Conservation (phyloP, 139 green algal genomes). For the Volvox reticuliferus region DNA sequence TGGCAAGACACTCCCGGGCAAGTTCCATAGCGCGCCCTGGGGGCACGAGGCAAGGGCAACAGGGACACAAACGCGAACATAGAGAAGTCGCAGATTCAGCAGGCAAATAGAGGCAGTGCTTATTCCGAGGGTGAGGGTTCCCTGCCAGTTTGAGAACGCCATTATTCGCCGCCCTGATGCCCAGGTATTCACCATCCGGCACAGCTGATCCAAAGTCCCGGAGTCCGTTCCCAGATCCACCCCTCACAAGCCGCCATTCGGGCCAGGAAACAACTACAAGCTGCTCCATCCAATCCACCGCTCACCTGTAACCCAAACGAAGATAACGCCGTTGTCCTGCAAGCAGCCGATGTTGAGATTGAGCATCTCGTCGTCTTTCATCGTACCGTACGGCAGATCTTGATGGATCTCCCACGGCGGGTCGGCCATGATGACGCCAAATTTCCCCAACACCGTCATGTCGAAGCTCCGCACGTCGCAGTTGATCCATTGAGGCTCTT, state of each 20-base stretch:
- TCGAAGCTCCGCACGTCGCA: constrained; percentile 89
- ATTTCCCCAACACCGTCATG: constrained; percentile 84
- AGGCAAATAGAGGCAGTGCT: too few species aligned
- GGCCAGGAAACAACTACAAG: too few species aligned
- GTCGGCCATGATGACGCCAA: constrained; percentile 93
- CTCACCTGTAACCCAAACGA: constrained; percentile 89
- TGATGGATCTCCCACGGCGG: constrained; percentile 89
- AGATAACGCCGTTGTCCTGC: constrained; percentile 89
- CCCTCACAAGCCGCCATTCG: too few species aligned
- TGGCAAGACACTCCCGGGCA: constrained; percentile 82
- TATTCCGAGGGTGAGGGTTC: too few species aligned
- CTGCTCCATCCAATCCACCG: too few species aligned
- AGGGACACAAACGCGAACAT: too few species aligned
- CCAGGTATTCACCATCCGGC: too few species aligned
- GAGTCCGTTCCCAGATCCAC: too few species aligned
- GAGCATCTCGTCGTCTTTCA: constrained; percentile 90
- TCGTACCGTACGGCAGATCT: constrained; percentile 90
- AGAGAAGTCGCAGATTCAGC: too few species aligned
- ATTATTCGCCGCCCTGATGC: too few species aligned
- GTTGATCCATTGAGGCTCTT: constrained; percentile 85
- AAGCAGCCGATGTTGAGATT: constrained; percentile 76
- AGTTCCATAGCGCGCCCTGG: constrained; percentile 89
- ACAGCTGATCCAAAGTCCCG: too few species aligned
- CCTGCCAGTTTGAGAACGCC: too few species aligned
- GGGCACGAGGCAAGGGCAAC: background rate